Percentiles rank a stretch among this genome's conserved stretches.
Evolutionary conservation across 2,329 filamentous ascomycete genomes (phyloP).

Genomic region (Monilinia aucupariae): DNA sequence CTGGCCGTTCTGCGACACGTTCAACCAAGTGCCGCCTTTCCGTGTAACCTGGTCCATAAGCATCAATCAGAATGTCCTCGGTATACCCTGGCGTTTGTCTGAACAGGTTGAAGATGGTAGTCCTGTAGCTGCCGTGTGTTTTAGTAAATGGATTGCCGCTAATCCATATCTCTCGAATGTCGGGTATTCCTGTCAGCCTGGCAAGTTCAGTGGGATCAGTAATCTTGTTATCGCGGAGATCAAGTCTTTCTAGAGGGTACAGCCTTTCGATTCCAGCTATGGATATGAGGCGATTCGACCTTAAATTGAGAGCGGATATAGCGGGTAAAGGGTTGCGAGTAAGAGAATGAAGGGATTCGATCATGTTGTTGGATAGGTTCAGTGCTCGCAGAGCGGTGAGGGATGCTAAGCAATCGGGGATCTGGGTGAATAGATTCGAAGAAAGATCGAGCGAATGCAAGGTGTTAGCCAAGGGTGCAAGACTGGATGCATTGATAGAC

Average conservation of each 20-base stretch:
- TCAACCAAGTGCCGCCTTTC: slow-evolving; percentile 83
- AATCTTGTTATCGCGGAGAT: slow-evolving; percentile 84
- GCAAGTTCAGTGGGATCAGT: slow-evolving; percentile 90
- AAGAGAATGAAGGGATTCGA: slow-evolving; percentile 84
- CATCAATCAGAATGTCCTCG: slow-evolving; percentile 86
- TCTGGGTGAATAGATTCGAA: slow-evolving; percentile 85
- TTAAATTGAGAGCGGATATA: slow-evolving; percentile 86
- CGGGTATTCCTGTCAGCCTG: slow-evolving; percentile 81
- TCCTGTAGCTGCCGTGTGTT: slow-evolving; percentile 76
- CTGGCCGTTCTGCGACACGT: slow-evolving; percentile 67
- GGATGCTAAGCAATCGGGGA: slow-evolving; percentile 83
- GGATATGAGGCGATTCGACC: slow-evolving; percentile 79
- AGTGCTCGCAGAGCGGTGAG: slow-evolving; percentile 84
- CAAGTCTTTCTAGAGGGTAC: slow-evolving; percentile 80
- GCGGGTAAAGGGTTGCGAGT: slow-evolving; percentile 82
- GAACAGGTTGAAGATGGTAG: slow-evolving; percentile 95
- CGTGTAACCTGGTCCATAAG: slow-evolving; percentile 71
- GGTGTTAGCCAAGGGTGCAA: slow-evolving; percentile 78
- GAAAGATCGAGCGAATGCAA: slow-evolving; percentile 90
- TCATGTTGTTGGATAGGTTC: slow-evolving; percentile 97
- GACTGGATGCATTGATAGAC: slow-evolving; percentile 66
- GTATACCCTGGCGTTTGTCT: slow-evolving; percentile 82
- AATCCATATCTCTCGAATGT: slow-evolving; percentile 89
- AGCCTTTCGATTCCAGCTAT: slow-evolving; percentile 87
- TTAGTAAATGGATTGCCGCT: slow-evolving; percentile 87